These are phyloP conservation scores for Neofusicoccum ribis DNA, from an alignment of 2,329 filamentous ascomycete genomes.

Conservation along the genomic window DNA sequence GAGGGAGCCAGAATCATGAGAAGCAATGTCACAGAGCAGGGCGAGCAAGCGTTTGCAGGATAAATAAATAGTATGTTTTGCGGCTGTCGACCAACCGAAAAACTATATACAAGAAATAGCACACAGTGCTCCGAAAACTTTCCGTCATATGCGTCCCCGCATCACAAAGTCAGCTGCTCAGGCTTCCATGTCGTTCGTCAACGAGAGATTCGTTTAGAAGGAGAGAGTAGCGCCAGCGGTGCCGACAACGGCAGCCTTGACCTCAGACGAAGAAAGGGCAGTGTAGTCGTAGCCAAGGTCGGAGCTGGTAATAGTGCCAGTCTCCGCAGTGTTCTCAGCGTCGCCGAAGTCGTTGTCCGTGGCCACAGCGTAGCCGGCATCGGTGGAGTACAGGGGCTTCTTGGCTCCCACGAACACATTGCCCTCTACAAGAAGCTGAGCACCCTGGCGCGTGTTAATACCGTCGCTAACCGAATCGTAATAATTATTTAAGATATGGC, in stretches of 20 bases:
- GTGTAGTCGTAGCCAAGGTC: constrained; percentile 37
- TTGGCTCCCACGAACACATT: constrained; percentile 38
- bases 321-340: constrained; percentile 32
- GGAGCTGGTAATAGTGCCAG: constrained; percentile 32
- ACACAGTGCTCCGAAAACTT: neutral
- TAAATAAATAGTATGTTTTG: neutral
- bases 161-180: too few species aligned
- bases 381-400: constrained; percentile 38
- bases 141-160: neutral
- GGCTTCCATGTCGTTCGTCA: too few species aligned
- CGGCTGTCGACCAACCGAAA: neutral
- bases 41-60: too few species aligned
- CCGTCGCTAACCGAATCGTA: constrained; percentile 38
- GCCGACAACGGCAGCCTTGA: constrained; percentile 42
- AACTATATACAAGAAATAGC: constrained; percentile 11
- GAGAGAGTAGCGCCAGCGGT: constrained; percentile 41
- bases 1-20: too few species aligned
- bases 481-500: constrained; percentile 50
- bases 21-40: too few species aligned
- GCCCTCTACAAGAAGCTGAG: constrained; percentile 46
- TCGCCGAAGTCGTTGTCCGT: constrained; percentile 43
- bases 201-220: constrained; percentile 26
- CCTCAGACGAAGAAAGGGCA: constrained; percentile 35
- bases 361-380: constrained; percentile 38
- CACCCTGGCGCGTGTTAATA: constrained; percentile 45